Conservation (phyloP, 768 basidiomycete species). For the Baorangia bicolor region DNA sequence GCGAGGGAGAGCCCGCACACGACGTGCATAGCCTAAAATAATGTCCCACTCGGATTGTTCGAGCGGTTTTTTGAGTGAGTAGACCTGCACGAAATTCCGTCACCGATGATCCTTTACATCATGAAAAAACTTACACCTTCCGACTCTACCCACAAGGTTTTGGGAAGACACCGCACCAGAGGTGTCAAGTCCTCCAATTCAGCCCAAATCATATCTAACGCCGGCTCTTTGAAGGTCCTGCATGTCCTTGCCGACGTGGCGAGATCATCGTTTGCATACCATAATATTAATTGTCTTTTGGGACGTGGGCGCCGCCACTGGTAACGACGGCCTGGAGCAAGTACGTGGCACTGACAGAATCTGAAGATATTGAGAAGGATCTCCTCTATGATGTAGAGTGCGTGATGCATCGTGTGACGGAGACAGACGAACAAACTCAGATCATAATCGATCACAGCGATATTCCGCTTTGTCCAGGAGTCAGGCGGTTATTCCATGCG, state of each 20-base stretch:
- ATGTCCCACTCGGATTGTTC: slow-evolving; percentile 4
- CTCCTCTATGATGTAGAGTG: slow-evolving; percentile 8
- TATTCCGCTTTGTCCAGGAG: too few relatives aligned
- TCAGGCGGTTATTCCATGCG: too few relatives aligned
- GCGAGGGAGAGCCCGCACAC: slow-evolving; percentile 4
- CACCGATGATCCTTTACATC: too few relatives aligned
- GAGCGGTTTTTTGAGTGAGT: neutral
- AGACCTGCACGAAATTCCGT: neutral
- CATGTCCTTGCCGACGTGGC: slow-evolving; percentile 8
- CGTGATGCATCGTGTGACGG: slow-evolving; percentile 3
- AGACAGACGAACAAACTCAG: too few relatives aligned
- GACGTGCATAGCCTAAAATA: slow-evolving; percentile 9
- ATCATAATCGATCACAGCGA: too few relatives aligned
- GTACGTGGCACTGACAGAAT: neutral
- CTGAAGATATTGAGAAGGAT: slow-evolving; percentile 13
- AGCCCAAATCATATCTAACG: slow-evolving; percentile 11
- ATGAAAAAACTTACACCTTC: slow-evolving; percentile 3
- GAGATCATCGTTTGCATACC: slow-evolving; percentile 1
- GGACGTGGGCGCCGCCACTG: too few relatives aligned
- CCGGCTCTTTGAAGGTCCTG: slow-evolving; percentile 12
- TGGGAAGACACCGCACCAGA: slow-evolving; percentile 10
- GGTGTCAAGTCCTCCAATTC: slow-evolving; percentile 11
- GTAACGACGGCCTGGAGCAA: too few relatives aligned
- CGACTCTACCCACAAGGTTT: neutral
- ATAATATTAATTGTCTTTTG: neutral